Evolutionary conservation across 371 early-diverging fungal species (phyloP).

Genomic region (Rhizopus delemar): DNA sequence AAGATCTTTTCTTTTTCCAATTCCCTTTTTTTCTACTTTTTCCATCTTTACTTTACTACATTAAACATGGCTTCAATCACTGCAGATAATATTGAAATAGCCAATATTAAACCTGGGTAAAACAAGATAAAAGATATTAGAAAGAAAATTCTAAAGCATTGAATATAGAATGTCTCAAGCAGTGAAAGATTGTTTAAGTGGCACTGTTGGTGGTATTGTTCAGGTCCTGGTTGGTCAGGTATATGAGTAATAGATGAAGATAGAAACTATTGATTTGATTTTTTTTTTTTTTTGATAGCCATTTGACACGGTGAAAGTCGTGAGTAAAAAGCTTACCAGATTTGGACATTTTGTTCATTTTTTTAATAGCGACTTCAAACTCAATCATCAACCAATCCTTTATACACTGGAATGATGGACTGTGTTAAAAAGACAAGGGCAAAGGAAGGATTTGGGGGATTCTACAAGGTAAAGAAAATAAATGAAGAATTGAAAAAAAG

Average conservation of each 20-base stretch:
- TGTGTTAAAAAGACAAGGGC: constrained; percentile 71
- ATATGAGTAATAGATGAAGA: constrained; percentile 12
- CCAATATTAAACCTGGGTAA: constrained; percentile 29
- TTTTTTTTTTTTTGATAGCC: constrained; percentile 51
- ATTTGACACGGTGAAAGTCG: constrained; percentile 86
- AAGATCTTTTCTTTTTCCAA: constrained; percentile 5
- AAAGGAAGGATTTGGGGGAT: constrained; percentile 73
- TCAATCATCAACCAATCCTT: constrained; percentile 65
- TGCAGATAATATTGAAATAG: constrained; percentile 21
- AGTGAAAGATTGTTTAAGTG: constrained; percentile 75
- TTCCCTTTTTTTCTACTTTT: constrained; percentile 10
- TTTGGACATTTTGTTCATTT: constrained; percentile 1
- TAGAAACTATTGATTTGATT: background rate
- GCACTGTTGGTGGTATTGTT: constrained; percentile 77
- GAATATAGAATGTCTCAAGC: constrained; percentile 47
- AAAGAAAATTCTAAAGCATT: constrained; percentile 3
- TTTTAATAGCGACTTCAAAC: constrained; percentile 78
- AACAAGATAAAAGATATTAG: background rate
- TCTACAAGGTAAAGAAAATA: constrained; percentile 62
- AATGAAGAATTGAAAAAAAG: background rate
- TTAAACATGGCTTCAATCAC: constrained; percentile 16
- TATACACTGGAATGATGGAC: constrained; percentile 74
- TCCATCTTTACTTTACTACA: background rate
- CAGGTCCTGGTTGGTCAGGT: constrained; percentile 82
- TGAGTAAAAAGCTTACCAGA: constrained; percentile 34